A percentile compares a stretch with the other conserved stretches of the same genome.
Evolutionary conservation across 2,329 filamentous ascomycete genomes (phyloP).

Genomic region (Verruconis gallopava): DNA sequence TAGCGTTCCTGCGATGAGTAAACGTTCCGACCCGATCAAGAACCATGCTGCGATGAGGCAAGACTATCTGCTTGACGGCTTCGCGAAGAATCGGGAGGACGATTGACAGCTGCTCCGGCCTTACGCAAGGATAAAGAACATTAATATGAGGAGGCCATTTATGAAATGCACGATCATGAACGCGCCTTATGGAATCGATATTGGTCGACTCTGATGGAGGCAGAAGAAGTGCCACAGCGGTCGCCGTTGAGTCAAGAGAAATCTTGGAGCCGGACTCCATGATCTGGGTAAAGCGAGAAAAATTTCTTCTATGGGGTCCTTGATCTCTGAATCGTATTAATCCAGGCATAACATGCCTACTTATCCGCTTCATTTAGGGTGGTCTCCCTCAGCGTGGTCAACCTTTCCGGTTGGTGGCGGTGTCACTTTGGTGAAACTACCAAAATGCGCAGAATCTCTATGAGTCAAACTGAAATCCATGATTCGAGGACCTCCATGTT

Average conservation of each 20-base stretch:
- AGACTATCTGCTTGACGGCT: conserved; percentile 15
- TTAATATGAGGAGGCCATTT: conserved; percentile 58
- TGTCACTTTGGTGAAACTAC: too few species aligned
- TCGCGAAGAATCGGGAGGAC: conserved; percentile 31
- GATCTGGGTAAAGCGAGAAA: too few species aligned
- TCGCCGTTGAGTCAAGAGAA: conserved; percentile 17
- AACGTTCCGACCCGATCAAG: background rate
- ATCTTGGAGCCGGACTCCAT: background rate
- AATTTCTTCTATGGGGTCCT: too few species aligned
- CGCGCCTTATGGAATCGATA: conserved; percentile 42
- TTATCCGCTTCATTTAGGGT: too few species aligned
- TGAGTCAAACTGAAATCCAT: too few species aligned
- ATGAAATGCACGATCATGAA: conserved; percentile 48
- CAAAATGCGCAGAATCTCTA: too few species aligned
- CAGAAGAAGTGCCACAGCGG: conserved; percentile 48
- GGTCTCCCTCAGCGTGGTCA: too few species aligned
- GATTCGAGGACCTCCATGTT: too few species aligned
- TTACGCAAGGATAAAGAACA: conserved; percentile 52
- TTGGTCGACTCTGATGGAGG: conserved; percentile 35
- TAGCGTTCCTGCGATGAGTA: conserved; percentile 6
- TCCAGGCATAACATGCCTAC: too few species aligned
- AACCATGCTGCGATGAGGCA: background rate
- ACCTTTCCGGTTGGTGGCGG: too few species aligned
- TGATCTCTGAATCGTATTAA: too few species aligned
- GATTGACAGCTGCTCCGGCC: conserved; percentile 30